A percentile compares a stretch with the other conserved stretches of the same genome.
Conservation (phyloP, 306 rosid species). For the Trichosanthes truncata region DNA sequence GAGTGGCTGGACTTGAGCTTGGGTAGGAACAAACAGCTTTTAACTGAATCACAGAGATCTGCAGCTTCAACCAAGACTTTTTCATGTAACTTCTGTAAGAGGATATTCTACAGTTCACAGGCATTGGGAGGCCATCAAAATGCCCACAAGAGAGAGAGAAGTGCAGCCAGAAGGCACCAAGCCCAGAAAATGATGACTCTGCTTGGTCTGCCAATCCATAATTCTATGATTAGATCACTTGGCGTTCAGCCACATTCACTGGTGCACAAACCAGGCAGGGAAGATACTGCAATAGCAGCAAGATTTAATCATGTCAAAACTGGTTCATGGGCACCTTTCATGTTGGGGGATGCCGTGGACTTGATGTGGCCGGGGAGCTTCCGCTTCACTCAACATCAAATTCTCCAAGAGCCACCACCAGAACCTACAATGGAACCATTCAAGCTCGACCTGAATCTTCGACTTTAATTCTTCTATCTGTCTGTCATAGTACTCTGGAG, state of each 20-base stretch:
- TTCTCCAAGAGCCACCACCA: conserved; percentile 30
- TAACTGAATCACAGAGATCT: conserved; percentile 32
- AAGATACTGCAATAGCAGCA: conserved; percentile 32
- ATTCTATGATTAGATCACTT: conserved; percentile 43
- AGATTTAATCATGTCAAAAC: conserved; percentile 46
- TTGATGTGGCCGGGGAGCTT: conserved; percentile 94
- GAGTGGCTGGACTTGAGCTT: conserved; percentile 80
- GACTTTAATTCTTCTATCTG: conserved; percentile 36
- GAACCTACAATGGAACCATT: conserved; percentile 32
- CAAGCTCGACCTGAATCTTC: conserved; percentile 73
- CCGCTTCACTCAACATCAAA: conserved; percentile 36
- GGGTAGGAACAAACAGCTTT: conserved; percentile 38
- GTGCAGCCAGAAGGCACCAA: conserved; percentile 80
- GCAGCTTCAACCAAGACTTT: conserved; percentile 46
- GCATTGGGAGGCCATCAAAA: conserved; percentile 97
- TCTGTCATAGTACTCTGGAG: neutral
- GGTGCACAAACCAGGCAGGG: conserved; percentile 55
- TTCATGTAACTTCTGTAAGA: conserved; percentile 95
- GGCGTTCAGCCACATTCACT: conserved; percentile 78
- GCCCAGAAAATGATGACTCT: conserved; percentile 60
- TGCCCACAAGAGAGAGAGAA: conserved; percentile 94
- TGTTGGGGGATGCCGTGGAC: conserved; percentile 38
- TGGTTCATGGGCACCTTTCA: conserved; percentile 28
- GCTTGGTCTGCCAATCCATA: conserved; percentile 44
- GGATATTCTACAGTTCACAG: conserved; percentile 84